phyloP scores from a whole-genome alignment of 2,329 filamentous ascomycete genomes.

The Camptophora hylomeconis region DNA sequence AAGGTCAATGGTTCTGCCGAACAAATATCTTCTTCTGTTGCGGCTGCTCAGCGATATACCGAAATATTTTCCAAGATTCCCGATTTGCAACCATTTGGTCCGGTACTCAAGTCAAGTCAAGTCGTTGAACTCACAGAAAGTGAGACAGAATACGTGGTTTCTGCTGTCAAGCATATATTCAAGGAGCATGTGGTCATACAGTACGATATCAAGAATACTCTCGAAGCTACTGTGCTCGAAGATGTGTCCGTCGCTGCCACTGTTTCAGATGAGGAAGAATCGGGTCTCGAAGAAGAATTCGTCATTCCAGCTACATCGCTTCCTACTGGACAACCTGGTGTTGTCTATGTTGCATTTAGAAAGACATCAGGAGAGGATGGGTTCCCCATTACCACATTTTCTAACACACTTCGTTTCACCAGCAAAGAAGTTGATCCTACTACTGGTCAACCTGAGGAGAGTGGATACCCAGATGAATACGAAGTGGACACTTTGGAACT shows the following conservation, averaged over 20 bases:
- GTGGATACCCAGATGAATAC: constrained; percentile 94
- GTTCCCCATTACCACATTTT: constrained; percentile 69
- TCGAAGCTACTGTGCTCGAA: constrained; percentile 79
- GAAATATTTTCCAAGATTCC: constrained; percentile 79
- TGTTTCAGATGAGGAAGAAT: constrained; percentile 67
- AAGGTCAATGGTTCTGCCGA: constrained; percentile 56
- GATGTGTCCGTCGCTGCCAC: constrained; percentile 74
- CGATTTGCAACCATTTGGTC: constrained; percentile 80
- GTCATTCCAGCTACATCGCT: constrained; percentile 81
- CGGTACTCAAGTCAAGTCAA: constrained; percentile 79
- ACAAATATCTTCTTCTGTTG: constrained; percentile 61
- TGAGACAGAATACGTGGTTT: constrained; percentile 94
- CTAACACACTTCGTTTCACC: constrained; percentile 90
- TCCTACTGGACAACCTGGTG: constrained; percentile 72
- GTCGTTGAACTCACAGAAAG: constrained; percentile 86
- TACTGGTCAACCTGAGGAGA: constrained; percentile 82
- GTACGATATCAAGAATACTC: constrained; percentile 95
- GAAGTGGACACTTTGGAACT: constrained; percentile 90
- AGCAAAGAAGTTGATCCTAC: constrained; percentile 96
- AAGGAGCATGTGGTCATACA: constrained; percentile 93
- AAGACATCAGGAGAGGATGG: constrained; percentile 62
- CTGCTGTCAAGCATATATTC: constrained; percentile 91
- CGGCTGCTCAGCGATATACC: constrained; percentile 75
- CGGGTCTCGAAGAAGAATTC: constrained; percentile 63
- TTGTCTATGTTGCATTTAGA: constrained; percentile 90